These are phyloP conservation scores for Kernera saxatilis DNA, from an alignment of 345 rosid species.

Conservation along the genomic window DNA sequence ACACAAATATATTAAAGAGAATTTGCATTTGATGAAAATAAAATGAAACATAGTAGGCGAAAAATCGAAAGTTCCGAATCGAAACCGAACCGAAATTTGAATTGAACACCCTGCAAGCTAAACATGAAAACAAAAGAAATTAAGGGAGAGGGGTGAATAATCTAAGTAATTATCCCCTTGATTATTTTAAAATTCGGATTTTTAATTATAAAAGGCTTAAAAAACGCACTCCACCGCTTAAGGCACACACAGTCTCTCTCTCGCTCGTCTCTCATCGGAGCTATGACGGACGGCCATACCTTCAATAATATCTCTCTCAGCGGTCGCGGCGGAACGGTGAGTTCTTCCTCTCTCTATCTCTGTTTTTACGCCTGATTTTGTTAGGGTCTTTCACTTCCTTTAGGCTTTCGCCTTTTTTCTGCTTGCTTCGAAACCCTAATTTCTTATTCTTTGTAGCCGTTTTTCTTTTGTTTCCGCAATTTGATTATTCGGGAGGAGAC, in stretches of 20 bases:
- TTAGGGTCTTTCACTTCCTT: not conserved
- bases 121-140: no score
- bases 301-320: conserved; percentile 80
- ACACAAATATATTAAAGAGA: no score
- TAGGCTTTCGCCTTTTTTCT: not conserved
- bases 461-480: not conserved
- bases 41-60: no score
- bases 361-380: not conserved
- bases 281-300: conserved; percentile 73
- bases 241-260: no score
- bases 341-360: not conserved
- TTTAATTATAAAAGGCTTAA: no score
- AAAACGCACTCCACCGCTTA: no score
- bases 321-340: conserved; percentile 82
- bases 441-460: not conserved
- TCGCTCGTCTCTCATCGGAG: conserved; percentile 5
- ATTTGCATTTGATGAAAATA: no score
- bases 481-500: not conserved
- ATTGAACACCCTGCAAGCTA: no score
- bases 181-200: not conserved
- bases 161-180: not conserved
- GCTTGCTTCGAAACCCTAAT: conserved; percentile 18
- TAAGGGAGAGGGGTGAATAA: no score
- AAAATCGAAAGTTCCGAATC: no score
- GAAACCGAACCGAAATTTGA: no score